These are phyloP conservation scores for Albizia julibrissin DNA, from an alignment of 306 rosid genomes.

Conservation along the genomic window DNA sequence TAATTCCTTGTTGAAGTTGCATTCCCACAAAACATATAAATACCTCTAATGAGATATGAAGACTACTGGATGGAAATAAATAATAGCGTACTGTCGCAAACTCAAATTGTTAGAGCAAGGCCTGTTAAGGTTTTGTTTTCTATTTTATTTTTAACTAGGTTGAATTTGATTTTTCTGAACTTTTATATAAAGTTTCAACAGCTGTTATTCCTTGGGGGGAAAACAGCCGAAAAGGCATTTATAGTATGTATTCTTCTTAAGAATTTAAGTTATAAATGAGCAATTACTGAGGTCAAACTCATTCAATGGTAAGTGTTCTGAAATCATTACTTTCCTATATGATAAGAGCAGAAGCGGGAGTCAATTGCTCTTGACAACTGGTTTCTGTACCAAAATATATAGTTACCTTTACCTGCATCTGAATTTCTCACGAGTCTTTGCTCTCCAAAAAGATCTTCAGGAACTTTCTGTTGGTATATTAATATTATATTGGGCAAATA, in stretches of 20 bases:
- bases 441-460: neutral
- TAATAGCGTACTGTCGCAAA: neutral
- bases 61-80: neutral
- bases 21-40: neutral
- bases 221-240: neutral
- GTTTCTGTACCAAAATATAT: slow-evolving; percentile 10
- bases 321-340: slow-evolving; percentile 14
- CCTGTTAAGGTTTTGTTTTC: neutral
- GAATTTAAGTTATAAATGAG: slow-evolving; percentile 22
- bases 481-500: slow-evolving; percentile 3
- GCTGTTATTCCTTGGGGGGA: neutral
- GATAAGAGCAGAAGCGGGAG: slow-evolving; percentile 17
- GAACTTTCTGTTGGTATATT: neutral
- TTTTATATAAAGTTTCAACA: neutral
- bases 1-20: neutral
- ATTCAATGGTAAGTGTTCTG: slow-evolving; percentile 9
- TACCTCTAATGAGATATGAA: neutral
- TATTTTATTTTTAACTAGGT: neutral
- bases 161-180: neutral
- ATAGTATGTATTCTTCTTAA: neutral
- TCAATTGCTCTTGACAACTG: slow-evolving; percentile 11
- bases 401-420: slow-evolving; percentile 10
- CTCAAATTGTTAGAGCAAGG: neutral
- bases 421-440: neutral
- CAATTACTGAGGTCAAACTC: neutral